Evolutionary conservation across 179 eudicot genomes (phyloP).

Genomic region (Heliamphora pulchella): DNA sequence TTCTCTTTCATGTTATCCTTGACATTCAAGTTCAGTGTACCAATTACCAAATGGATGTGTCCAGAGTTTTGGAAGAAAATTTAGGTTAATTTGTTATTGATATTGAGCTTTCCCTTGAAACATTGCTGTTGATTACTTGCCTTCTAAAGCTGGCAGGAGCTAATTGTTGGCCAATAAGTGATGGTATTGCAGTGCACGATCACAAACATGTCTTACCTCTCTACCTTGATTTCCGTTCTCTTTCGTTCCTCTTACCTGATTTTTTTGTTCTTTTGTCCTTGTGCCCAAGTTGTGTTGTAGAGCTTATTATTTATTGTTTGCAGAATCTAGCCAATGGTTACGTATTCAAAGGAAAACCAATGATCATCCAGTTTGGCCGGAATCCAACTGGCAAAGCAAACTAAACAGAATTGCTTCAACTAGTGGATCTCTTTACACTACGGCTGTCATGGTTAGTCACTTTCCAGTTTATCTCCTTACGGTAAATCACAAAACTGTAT

Average conservation of each 20-base stretch:
- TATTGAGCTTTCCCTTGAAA: neutral
- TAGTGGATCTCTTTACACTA: neutral
- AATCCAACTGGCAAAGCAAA: slow-evolving; percentile 41
- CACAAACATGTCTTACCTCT: neutral
- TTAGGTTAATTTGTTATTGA: neutral
- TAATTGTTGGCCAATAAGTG: neutral
- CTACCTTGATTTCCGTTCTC: neutral
- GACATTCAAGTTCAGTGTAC: slow-evolving; percentile 2
- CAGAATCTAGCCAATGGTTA: slow-evolving; percentile 86
- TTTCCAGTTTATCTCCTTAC: neutral
- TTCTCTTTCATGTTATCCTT: neutral
- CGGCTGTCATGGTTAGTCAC: neutral
- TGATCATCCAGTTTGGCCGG: slow-evolving; percentile 91
- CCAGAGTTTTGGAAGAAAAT: neutral
- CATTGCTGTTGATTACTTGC: neutral
- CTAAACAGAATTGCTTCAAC: slow-evolving; percentile 11
- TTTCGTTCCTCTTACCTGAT: neutral
- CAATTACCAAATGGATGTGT: neutral
- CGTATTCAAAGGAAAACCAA: slow-evolving; percentile 85
- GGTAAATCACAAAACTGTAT: slow-evolving; percentile 3
- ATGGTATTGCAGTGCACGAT: neutral
- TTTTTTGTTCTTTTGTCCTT: neutral
- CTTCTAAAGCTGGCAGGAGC: slow-evolving; percentile 6
- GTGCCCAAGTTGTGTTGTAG: neutral
- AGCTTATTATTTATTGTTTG: slow-evolving; percentile 19